These are phyloP conservation scores for Ophiosphaerella narmari DNA, from an alignment of 2,329 filamentous ascomycete genomes.

Conservation along the genomic window DNA sequence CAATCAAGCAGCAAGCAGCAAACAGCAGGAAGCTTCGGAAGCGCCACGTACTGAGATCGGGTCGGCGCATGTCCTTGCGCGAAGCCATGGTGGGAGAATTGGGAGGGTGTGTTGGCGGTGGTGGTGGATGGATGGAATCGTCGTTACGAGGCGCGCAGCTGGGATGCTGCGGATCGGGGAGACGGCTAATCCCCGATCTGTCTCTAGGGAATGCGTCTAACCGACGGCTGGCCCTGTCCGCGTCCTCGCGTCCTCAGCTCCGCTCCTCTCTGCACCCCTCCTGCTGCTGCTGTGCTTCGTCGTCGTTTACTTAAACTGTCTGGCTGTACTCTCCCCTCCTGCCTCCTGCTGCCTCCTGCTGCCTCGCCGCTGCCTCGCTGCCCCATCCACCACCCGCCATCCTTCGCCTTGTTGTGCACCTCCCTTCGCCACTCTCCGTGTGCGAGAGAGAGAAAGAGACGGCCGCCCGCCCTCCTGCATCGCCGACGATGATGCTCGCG, in stretches of 20 bases:
- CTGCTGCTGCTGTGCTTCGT: too few relatives aligned
- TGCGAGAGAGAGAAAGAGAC: slow-evolving; percentile 17
- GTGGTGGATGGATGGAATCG: slow-evolving; percentile 2
- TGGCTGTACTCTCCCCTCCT: not conserved
- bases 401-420: slow-evolving; percentile 10
- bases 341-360: too few relatives aligned
- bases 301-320: not conserved
- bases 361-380: too few relatives aligned
- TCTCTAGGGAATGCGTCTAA: too few relatives aligned
- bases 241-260: too few relatives aligned
- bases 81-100: slow-evolving; percentile 59
- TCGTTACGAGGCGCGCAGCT: too few relatives aligned
- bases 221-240: too few relatives aligned
- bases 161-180: too few relatives aligned
- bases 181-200: too few relatives aligned
- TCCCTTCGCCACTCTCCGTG: slow-evolving; percentile 20
- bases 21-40: not conserved
- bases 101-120: slow-evolving; percentile 11
- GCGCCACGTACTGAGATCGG: slow-evolving; percentile 67
- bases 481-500: slow-evolving; percentile 47
- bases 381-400: too few relatives aligned
- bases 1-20: too few relatives aligned
- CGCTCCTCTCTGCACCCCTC: too few relatives aligned
- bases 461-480: slow-evolving; percentile 13
- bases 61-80: slow-evolving; percentile 76